Percentiles rank a stretch among this genome's conserved stretches.
Evolutionary conservation across 192 early-diverging fungal species (phyloP).

Genomic region (Entomortierella beljakovae): DNA sequence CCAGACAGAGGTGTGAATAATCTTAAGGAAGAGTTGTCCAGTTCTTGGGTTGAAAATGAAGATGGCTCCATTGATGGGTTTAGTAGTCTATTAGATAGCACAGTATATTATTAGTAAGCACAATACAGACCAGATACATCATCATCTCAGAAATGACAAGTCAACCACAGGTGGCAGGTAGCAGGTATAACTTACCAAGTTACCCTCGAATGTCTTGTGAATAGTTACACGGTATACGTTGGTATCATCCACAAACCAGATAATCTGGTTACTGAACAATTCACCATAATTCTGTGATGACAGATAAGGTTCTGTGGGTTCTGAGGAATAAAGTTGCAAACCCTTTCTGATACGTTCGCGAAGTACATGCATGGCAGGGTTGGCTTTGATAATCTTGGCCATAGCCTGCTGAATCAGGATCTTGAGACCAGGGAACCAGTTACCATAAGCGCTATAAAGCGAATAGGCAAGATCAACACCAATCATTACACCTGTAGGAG

Average conservation of each 20-base stretch:
- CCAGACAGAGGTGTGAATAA: constrained; percentile 99
- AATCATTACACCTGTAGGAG: constrained; percentile 96
- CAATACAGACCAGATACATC: not conserved
- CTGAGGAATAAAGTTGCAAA: constrained; percentile 97
- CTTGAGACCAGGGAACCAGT: constrained; percentile 99
- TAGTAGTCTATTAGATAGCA: constrained; percentile 75
- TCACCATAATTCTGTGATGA: constrained; percentile 96
- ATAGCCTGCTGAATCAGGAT: constrained; percentile 96
- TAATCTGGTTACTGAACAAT: constrained; percentile 97
- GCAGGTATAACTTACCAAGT: constrained; percentile 69
- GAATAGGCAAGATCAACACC: constrained; percentile 99
- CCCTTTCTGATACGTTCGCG: constrained; percentile 99
- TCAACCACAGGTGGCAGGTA: not conserved
- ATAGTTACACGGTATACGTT: constrained; percentile 99
- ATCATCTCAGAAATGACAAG: too few relatives aligned
- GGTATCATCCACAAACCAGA: constrained; percentile 99
- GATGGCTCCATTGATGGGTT: constrained; percentile 99
- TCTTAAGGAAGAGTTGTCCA: constrained; percentile 98
- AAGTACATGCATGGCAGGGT: constrained; percentile 96
- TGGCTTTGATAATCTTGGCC: constrained; percentile 99
- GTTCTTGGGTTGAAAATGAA: constrained; percentile 99
- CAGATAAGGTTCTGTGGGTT: constrained; percentile 98
- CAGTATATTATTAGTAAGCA: not conserved
- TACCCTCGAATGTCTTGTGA: constrained; percentile 99
- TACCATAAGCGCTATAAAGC: constrained; percentile 93